These are phyloP conservation scores for Lagenidium sp. DNA, from an alignment of 352 stramenopile genomes.

Conservation along the genomic window DNA sequence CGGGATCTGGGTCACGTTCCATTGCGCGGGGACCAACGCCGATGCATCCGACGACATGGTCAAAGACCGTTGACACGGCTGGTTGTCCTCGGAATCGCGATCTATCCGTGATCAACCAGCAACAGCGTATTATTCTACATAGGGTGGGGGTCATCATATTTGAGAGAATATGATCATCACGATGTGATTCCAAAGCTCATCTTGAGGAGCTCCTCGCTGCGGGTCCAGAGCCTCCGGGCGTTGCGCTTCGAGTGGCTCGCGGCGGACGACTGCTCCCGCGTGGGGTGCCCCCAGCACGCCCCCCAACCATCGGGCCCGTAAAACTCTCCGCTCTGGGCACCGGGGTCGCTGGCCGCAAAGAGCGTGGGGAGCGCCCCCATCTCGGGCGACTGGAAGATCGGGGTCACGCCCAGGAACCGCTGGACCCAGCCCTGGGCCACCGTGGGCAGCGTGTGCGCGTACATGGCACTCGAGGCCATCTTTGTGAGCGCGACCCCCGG, in stretches of 20 bases:
- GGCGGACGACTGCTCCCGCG: slow-evolving; percentile 5
- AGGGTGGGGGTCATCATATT: too few species aligned
- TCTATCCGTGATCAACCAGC: background rate
- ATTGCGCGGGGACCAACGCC: slow-evolving; percentile 7
- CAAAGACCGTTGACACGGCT: too few species aligned
- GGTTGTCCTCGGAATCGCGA: background rate
- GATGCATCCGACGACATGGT: slow-evolving; percentile 4
- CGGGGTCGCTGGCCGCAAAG: slow-evolving; percentile 10
- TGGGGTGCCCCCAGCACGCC: slow-evolving; percentile 9
- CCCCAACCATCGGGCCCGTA: slow-evolving; percentile 28
- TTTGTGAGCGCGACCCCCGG: slow-evolving; percentile 28
- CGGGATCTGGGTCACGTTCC: slow-evolving; percentile 8
- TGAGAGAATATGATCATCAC: background rate
- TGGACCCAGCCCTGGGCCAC: slow-evolving; percentile 11
- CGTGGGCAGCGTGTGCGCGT: slow-evolving; percentile 12
- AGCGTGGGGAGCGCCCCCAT: slow-evolving; percentile 17
- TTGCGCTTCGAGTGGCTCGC: slow-evolving; percentile 7
- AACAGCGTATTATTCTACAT: background rate
- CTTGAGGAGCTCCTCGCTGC: slow-evolving; percentile 10
- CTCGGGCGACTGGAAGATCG: slow-evolving; percentile 16
- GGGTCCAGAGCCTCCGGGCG: slow-evolving; percentile 9
- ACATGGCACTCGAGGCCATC: slow-evolving; percentile 35
- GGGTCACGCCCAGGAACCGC: slow-evolving; percentile 12
- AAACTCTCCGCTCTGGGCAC: slow-evolving; percentile 17
- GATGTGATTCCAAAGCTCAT: background rate